Conservation (phyloP, 352 stramenopile species). For the Phytopythium boreale region DNA sequence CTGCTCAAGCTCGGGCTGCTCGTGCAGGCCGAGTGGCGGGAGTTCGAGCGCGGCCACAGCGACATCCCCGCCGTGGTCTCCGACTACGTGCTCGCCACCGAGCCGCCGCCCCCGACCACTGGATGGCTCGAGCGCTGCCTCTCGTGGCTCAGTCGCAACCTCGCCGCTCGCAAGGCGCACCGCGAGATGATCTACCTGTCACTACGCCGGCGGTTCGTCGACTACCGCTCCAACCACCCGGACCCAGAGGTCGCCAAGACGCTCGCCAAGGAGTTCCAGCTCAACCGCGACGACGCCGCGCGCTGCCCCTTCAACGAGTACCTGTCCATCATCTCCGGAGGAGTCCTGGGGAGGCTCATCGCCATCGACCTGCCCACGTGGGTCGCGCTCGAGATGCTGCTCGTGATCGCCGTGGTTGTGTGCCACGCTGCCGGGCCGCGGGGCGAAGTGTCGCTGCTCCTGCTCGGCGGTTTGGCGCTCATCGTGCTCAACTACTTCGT, state of each 20-base stretch:
- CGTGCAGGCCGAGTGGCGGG: constrained; percentile 66
- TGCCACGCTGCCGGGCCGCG: constrained; percentile 36
- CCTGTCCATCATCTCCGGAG: constrained; percentile 68
- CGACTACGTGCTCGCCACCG: constrained; percentile 53
- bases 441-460: constrained; percentile 42
- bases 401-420: constrained; percentile 40
- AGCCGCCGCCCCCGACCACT: constrained; percentile 18
- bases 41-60: constrained; percentile 55
- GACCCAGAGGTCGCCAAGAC: constrained; percentile 29
- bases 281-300: constrained; percentile 29
- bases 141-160: constrained; percentile 28
- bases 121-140: constrained; percentile 24
- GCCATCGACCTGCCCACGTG: constrained; percentile 72
- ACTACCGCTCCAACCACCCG: constrained; percentile 72
- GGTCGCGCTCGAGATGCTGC: constrained; percentile 50
- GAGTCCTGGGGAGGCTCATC: constrained; percentile 69
- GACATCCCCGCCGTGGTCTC: constrained; percentile 58
- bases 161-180: constrained; percentile 30
- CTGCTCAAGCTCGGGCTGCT: constrained; percentile 60
- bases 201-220: constrained; percentile 59
- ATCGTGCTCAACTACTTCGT: constrained; percentile 50
- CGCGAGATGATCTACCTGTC: constrained; percentile 67
- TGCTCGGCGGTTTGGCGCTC: constrained; percentile 33
- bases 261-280: constrained; percentile 66
- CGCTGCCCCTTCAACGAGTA: constrained; percentile 80